These are phyloP conservation scores for Starmerella scarabaei DNA, from an alignment of 805 yeast species.

Conservation along the genomic window DNA sequence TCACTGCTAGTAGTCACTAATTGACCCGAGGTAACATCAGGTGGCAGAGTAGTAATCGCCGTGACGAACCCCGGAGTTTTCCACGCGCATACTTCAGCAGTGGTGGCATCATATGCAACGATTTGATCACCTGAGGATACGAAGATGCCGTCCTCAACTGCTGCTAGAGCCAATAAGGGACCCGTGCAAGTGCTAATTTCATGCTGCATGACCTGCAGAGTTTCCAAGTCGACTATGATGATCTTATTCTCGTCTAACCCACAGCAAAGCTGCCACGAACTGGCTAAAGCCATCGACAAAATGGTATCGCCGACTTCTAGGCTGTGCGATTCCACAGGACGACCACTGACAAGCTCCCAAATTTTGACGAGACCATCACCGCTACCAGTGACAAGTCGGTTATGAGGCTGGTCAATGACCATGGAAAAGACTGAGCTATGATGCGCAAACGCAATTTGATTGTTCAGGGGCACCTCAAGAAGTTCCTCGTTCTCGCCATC, in stretches of 20 bases:
- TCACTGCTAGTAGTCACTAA: slow-evolving; percentile 31
- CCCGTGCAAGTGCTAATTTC: slow-evolving; percentile 13
- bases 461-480: slow-evolving; percentile 46
- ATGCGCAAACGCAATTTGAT: slow-evolving; percentile 73
- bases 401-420: slow-evolving; percentile 22
- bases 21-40: slow-evolving; percentile 6
- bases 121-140: slow-evolving; percentile 45
- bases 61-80: slow-evolving; percentile 18
- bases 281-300: slow-evolving; percentile 46
- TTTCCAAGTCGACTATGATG: slow-evolving; percentile 77
- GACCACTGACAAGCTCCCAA: slow-evolving; percentile 42
- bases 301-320: slow-evolving; percentile 53
- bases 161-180: slow-evolving; percentile 47
- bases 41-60: slow-evolving; percentile 13
- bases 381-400: slow-evolving; percentile 53
- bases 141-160: slow-evolving; percentile 45
- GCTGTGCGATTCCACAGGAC: slow-evolving; percentile 20
- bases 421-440: slow-evolving; percentile 78
- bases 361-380: slow-evolving; percentile 83
- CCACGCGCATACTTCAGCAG: slow-evolving; percentile 29
- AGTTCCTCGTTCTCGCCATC: slow-evolving; percentile 8
- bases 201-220: slow-evolving; percentile 47
- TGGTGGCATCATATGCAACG: slow-evolving; percentile 40
- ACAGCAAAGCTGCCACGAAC: slow-evolving; percentile 63
- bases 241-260: slow-evolving; percentile 65